Conservation (phyloP, 345 rosid species). For the Euphorbia tirucalli region DNA sequence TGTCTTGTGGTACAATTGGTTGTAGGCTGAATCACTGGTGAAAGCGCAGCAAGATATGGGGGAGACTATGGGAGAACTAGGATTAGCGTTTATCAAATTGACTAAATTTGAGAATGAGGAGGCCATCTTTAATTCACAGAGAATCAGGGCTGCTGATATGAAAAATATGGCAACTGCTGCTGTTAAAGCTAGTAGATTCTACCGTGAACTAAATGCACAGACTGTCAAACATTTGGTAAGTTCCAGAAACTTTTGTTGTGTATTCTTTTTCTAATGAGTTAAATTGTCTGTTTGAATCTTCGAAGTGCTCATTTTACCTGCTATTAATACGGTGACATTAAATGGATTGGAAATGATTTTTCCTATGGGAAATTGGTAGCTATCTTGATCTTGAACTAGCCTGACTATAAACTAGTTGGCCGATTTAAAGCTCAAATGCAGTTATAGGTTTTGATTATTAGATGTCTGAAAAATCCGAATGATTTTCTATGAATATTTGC, state of each 20-base stretch:
- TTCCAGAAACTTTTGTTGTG: constrained; percentile 8
- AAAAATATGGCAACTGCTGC: constrained; percentile 90
- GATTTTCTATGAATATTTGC: neutral
- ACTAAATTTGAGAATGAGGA: constrained; percentile 93
- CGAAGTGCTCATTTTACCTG: neutral
- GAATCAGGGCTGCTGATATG: constrained; percentile 77
- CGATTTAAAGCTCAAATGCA: neutral
- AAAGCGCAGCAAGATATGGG: constrained; percentile 98
- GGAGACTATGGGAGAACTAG: constrained; percentile 90
- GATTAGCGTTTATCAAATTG: constrained; percentile 81
- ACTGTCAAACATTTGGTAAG: constrained; percentile 93
- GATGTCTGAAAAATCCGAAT: neutral
- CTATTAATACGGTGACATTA: neutral
- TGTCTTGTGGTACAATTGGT: constrained; percentile 13
- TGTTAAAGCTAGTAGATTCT: constrained; percentile 94
- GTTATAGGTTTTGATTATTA: neutral
- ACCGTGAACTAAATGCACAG: constrained; percentile 80
- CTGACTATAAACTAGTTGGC: neutral
- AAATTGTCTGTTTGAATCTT: neutral
- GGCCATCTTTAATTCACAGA: constrained; percentile 69
- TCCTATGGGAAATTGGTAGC: constrained; percentile 11
- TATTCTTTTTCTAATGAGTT: neutral
- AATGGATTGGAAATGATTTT: neutral
- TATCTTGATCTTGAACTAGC: neutral
- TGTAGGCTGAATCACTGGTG: constrained; percentile 85